Evolutionary conservation across 495 filamentous ascomycete genomes (phyloP).

Genomic region (Tuber melanosporum): DNA sequence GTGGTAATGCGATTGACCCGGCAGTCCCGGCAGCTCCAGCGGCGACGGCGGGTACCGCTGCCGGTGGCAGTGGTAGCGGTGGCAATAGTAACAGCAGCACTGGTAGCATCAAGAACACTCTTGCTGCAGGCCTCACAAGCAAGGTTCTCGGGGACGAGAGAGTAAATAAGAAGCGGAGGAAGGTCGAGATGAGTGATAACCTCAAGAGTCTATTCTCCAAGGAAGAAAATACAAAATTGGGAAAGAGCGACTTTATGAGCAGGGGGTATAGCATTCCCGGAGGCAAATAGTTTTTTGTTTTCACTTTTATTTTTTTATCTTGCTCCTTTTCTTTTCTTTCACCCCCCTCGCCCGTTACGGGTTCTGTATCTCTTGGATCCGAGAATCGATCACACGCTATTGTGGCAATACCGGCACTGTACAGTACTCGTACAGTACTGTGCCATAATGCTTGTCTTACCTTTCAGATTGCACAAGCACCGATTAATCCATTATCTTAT

Average conservation of each 20-base stretch:
- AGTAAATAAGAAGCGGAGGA: slow-evolving; percentile 70
- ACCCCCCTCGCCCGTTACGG: not conserved
- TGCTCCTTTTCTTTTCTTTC: not conserved
- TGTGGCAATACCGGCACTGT: not conserved
- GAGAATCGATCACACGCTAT: not conserved
- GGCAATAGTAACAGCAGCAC: not conserved
- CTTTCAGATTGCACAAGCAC: not conserved
- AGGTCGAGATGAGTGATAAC: slow-evolving; percentile 61
- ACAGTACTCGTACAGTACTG: not conserved
- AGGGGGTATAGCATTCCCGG: slow-evolving; percentile 62
- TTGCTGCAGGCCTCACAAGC: slow-evolving; percentile 75
- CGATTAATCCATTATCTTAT: not conserved
- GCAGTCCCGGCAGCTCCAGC: not conserved
- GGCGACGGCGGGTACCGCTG: slow-evolving; percentile 11
- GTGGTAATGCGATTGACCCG: not conserved
- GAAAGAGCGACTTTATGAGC: slow-evolving; percentile 69
- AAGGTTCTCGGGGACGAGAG: slow-evolving; percentile 81
- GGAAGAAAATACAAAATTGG: slow-evolving; percentile 21
- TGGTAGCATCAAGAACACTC: slow-evolving; percentile 71
- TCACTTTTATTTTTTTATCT: not conserved
- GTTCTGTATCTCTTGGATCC: not conserved
- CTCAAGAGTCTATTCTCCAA: slow-evolving; percentile 60
- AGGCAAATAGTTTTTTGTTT: slow-evolving; percentile 8
- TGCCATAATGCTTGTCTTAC: not conserved
- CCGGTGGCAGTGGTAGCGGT: not conserved